Base-by-base conservation (phyloP, 2,329 filamentous ascomycete genomes). In the Aspergillus hortae region DNA sequence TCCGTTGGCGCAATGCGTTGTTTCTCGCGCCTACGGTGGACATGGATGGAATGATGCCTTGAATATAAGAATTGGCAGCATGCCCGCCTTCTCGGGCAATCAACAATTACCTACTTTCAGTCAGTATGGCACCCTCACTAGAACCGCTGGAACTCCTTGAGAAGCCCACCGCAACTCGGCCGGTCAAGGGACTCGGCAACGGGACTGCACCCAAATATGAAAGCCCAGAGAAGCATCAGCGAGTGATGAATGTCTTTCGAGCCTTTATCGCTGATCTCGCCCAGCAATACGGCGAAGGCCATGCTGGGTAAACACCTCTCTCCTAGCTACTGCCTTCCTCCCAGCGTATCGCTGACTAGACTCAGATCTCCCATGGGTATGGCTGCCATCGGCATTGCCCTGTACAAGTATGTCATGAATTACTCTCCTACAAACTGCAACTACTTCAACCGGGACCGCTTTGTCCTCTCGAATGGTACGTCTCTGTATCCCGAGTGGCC, bases 261-360 rank as follows among this genome's bases (percentile, higher is more conserved):
- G 72, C 78, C 43, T 68, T 87, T 43, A 83, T 87, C 52, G 83
- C 84, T 46, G 84, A 87, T 63, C 67, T 87, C 6, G 86, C 83
- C 58, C 78, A 87, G 63, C 83, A 87, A 58, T 87, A 85, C 68
- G 80, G 80, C 58, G 83, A 83, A 32, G 84, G 85, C 0, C 84
- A 87, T 61, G 84, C 83, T 32, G 84, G 83, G 79, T 83, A 69
- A 59, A 73, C 53, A 36, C 27, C 27, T 10, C 27, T 11, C 27
- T 30, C 27, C 2, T 23, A 23, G 27, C 27, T 30, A 30, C 11
- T 30, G 23, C 27, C 27, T 10, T 27, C 2, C 33, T 14, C 10
- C 10, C 2, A 25, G 23, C 25, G 33, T 21, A 33, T 14, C 12
- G 46, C 42, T 50, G 19, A 49, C 46, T n/a, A n/a, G 27, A 44